Base-by-base conservation (phyloP, 2,329 filamentous ascomycete genomes). In the Byssochlamys sp. region DNA sequence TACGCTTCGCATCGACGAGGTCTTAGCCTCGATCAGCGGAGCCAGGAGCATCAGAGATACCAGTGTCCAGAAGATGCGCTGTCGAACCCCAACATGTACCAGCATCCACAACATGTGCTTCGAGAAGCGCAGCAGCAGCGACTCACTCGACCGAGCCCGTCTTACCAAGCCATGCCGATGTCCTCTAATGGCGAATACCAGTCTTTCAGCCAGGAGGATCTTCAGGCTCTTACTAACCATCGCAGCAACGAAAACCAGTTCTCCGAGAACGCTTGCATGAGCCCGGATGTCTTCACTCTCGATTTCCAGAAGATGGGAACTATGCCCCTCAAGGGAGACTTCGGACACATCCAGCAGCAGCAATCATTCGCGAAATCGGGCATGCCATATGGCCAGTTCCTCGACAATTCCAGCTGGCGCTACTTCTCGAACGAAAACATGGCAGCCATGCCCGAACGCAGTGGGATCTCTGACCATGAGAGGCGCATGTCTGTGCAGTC, bases 71-170 rank as follows among this genome's bases (percentile, higher is more conserved):
- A 81, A 75, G 78, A 73, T 77, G 77, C 81, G 61, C 80, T 78
- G 77, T 83, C 76, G 73, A 79, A 78, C 71, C 72, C 77, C 79
- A 78, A 78, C 81, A 75, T 79, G 79, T 60, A 66, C 69, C 78
- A 77, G 75, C 74, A 81, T 77, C 78, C 79, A 82, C 88, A 91
- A 83, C 87, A 90, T 83, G 81, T 84, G 78, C 83, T 90, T 86
- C 88, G 87, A 87, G 88, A 89, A 89, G 83, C 87, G 85, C 90
- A 92, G 84, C 85, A 89, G 86, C 89, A 91, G 80, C 84, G 84
- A 83, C 82, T 85, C 82, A 83, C 84, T 83, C 85, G 88, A 84
- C 87, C 87, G 84, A 86, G 87, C 82, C 80, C 74, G 69, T 72
- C 76, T 60, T 52, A 62, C 52, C 70, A 73, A 61, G 67, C 66